Base-by-base conservation (phyloP, 1,139 yeast genomes). In the Dujonia santamariae region DNA sequence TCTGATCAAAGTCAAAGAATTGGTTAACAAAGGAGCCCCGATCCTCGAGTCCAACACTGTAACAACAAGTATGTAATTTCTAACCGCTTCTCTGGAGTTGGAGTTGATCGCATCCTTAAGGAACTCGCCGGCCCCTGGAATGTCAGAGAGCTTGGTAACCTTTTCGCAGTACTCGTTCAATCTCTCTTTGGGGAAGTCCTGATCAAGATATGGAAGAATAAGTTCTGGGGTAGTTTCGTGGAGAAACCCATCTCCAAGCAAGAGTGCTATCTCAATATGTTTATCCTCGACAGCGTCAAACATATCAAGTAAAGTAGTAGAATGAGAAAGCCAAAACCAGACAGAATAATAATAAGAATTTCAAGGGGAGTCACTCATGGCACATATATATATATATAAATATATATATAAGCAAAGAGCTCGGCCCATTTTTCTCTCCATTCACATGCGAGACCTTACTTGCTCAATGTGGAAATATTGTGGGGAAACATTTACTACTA, bases 21-120 rank as follows among this genome's bases (percentile, higher is more conserved):
- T 54, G 11, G 74, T 67, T 25, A 69, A 45, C 1, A 56, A 36
- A 3, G 70, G 68, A 1, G 73, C 58, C n/a, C 60, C 40, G 5
- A 63, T 38, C 31, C 67, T 50, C 11, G 63, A 57, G 18, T 54
- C 53, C 41, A 69, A 58, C 1, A 51, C 46, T 3, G 47, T 43
- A 47, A 56, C 52, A 8, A 60, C 37, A 2, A 63, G 24, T 13
- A 52, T 47, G 39, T 66, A 61, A 14, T 40, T 25, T 31, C 48
- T 48, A 20, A 49, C 40, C 1, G 65, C 39, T 7, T 39, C 37
- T 7, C 46, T 34, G 1, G 56, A 42, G 22, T 51, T 47, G 13
- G 36, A 17, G 24, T 51, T 48, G 12, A 61, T 40, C 3, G 48
- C 30, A 1, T 30, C 25, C 17, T 43, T 43, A 20, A 64, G 32